Evolutionary conservation across 306 rosid species (phyloP).

Genomic region (Lotus japonicus): DNA sequence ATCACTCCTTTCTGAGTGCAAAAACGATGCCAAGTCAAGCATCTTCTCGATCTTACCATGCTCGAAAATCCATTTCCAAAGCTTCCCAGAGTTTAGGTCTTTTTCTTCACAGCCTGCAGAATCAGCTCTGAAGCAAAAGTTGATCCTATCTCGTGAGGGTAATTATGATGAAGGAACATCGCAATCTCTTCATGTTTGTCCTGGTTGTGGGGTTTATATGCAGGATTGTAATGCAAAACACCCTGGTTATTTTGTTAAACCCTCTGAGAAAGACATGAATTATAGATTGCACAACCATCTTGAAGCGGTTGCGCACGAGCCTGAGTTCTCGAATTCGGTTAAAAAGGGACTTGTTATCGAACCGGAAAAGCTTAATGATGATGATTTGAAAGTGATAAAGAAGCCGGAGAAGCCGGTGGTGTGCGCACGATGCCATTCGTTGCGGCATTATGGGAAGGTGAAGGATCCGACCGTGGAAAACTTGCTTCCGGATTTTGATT

Average conservation of each 20-base stretch:
- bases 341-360: slow-evolving; percentile 61
- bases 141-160: slow-evolving; percentile 66
- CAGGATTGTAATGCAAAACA: slow-evolving; percentile 58
- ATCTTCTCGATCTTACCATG: neutral
- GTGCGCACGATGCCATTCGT: slow-evolving; percentile 83
- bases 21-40: neutral
- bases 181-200: slow-evolving; percentile 45
- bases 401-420: slow-evolving; percentile 62
- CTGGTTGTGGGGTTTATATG: slow-evolving; percentile 91
- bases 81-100: neutral
- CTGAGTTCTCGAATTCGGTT: slow-evolving; percentile 63
- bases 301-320: slow-evolving; percentile 44
- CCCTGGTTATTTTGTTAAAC: slow-evolving; percentile 82
- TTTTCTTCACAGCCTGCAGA: slow-evolving; percentile 28
- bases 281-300: slow-evolving; percentile 52
- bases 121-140: slow-evolving; percentile 17
- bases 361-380: slow-evolving; percentile 29
- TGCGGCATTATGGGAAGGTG: slow-evolving; percentile 87
- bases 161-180: slow-evolving; percentile 59
- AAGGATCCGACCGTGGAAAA: slow-evolving; percentile 84
- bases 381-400: neutral
- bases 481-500: slow-evolving; percentile 83
- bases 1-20: slow-evolving; percentile 17
- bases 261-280: slow-evolving; percentile 53
- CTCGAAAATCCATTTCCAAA: slow-evolving; percentile 15